Conservation (phyloP, 2,329 filamentous ascomycete species). For the Fusarium sp. region DNA sequence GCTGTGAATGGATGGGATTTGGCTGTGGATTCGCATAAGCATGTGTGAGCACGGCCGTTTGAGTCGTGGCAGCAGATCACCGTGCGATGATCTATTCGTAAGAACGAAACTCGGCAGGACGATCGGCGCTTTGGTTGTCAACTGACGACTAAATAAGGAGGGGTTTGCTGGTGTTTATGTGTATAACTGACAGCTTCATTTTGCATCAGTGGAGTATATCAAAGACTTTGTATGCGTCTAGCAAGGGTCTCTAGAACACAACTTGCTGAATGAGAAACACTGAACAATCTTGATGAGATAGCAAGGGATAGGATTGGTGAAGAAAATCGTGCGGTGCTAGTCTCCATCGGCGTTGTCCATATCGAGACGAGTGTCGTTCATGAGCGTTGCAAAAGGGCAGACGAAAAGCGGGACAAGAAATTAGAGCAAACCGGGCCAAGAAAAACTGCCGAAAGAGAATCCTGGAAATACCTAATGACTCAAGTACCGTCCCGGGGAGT, state of each 20-base stretch:
- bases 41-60: conserved; percentile 39
- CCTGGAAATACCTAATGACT: conserved; percentile 36
- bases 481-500: conserved; percentile 37
- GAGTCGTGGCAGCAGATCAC: conserved; percentile 42
- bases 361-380: conserved; percentile 30
- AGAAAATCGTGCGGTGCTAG: neutral
- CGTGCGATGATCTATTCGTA: conserved; percentile 36
- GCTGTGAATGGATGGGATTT: conserved; percentile 26
- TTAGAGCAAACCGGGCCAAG: conserved; percentile 38
- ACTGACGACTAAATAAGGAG: conserved; percentile 27
- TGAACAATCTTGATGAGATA: conserved; percentile 22
- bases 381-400: conserved; percentile 25
- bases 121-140: conserved; percentile 36
- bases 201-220: conserved; percentile 17
- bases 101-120: conserved; percentile 21
- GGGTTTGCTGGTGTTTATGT: conserved; percentile 24
- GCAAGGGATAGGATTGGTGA: conserved; percentile 21
- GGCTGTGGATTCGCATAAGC: conserved; percentile 33
- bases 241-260: conserved; percentile 16
- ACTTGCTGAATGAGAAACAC: conserved; percentile 7
- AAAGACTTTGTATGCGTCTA: conserved; percentile 18
- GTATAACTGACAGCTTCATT: conserved; percentile 23
- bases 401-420: conserved; percentile 42
- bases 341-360: conserved; percentile 32
- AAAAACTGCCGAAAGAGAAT: conserved; percentile 40